phyloP scores from a whole-genome alignment of 2,329 filamentous ascomycete genomes.

The Paracamarosporium sp. region DNA sequence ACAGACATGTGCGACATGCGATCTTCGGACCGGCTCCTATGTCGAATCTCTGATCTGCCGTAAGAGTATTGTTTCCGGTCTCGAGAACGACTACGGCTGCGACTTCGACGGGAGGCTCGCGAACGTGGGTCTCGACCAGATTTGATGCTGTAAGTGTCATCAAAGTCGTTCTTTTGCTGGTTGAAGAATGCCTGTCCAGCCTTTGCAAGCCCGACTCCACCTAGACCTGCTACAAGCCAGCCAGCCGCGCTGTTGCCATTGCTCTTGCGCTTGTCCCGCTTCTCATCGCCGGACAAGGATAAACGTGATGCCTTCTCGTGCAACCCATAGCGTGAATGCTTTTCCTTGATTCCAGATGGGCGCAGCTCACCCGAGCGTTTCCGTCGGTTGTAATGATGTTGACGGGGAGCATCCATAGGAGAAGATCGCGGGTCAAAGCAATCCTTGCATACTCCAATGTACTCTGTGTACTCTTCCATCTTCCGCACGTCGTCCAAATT shows the following conservation, averaged over 20 bases:
- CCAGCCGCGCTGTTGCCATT: slow-evolving; percentile 54
- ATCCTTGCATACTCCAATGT: slow-evolving; percentile 69
- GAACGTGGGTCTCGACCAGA: slow-evolving; percentile 54
- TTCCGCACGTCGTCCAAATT: slow-evolving; percentile 69
- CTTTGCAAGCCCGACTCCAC: slow-evolving; percentile 60
- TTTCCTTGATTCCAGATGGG: slow-evolving; percentile 59
- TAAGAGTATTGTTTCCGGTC: slow-evolving; percentile 54
- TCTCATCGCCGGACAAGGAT: slow-evolving; percentile 44
- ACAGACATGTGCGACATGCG: slow-evolving; percentile 42
- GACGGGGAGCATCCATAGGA: slow-evolving; percentile 64
- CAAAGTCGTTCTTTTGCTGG: slow-evolving; percentile 59
- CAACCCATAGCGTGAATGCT: slow-evolving; percentile 61
- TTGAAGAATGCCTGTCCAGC: slow-evolving; percentile 62
- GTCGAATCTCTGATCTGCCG: slow-evolving; percentile 48
- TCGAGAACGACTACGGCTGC: slow-evolving; percentile 48
- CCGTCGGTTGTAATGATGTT: slow-evolving; percentile 61
- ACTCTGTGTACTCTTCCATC: slow-evolving; percentile 73
- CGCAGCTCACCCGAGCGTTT: slow-evolving; percentile 54
- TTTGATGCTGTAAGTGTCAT: slow-evolving; percentile 66
- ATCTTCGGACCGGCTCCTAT: slow-evolving; percentile 47
- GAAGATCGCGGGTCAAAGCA: slow-evolving; percentile 68
- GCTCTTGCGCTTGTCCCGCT: slow-evolving; percentile 47
- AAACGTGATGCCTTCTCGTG: slow-evolving; percentile 38
- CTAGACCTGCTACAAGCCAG: slow-evolving; percentile 62
- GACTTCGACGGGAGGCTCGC: slow-evolving; percentile 35